These are phyloP conservation scores for Poteriospumella lacustris DNA, from an alignment of 108 stramenopile species.

Conservation along the genomic window DNA sequence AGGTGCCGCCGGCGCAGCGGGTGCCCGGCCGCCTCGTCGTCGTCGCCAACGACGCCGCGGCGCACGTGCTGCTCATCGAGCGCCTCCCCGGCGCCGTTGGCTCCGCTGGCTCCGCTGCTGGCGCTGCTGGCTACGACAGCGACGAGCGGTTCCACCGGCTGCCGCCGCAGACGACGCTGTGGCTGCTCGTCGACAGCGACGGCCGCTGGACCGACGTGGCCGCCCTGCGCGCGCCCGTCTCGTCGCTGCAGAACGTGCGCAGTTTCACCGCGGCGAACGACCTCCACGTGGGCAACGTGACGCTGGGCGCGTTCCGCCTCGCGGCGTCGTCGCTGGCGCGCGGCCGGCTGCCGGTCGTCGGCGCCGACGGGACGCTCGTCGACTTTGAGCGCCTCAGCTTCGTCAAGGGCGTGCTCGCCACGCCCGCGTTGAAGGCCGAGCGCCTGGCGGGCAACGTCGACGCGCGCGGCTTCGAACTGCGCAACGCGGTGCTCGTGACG, in stretches of 20 bases:
- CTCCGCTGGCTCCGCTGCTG: too few relatives aligned
- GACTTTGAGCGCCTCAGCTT: background rate
- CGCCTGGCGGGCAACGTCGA: background rate
- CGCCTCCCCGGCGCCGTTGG: too few relatives aligned
- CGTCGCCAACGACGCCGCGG: too few relatives aligned
- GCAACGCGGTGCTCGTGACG: background rate
- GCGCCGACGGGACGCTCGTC: background rate
- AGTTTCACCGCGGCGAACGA: constrained; percentile 4
- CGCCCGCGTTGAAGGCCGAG: background rate
- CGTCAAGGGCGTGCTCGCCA: background rate
- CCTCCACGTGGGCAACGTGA: constrained; percentile 15
- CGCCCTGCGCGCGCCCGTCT: background rate
- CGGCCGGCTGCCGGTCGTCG: background rate
- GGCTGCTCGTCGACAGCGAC: background rate
- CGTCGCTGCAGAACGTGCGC: background rate
- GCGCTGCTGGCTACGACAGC: too few relatives aligned
- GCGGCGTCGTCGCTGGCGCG: background rate
- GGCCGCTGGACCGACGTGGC: background rate
- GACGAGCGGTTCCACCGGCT: too few relatives aligned
- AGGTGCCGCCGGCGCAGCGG: too few relatives aligned
- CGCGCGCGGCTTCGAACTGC: background rate
- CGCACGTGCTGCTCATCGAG: too few relatives aligned
- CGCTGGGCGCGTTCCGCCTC: background rate
- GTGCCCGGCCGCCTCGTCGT: too few relatives aligned
- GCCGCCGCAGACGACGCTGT: background rate